These are phyloP conservation scores for Ceratobasidium sp. DNA, from an alignment of 1,284 basidiomycete genomes.

Conservation along the genomic window DNA sequence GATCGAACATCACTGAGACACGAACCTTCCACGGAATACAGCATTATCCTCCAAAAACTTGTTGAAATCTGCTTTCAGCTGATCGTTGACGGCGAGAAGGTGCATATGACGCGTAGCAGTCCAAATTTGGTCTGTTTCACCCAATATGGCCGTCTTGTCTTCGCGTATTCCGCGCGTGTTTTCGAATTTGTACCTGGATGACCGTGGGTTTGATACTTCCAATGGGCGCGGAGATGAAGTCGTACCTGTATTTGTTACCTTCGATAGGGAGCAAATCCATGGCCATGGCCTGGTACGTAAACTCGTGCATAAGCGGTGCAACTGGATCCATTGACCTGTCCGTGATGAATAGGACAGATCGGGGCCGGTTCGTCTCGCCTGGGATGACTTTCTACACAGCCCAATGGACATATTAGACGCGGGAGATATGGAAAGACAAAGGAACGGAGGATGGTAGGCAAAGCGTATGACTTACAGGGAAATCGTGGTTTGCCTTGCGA, in stretches of 20 bases:
- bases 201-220: slow-evolving; percentile 3
- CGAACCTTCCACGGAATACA: slow-evolving; percentile 78
- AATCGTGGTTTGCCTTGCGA: slow-evolving; percentile 83
- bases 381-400: slow-evolving; percentile 55
- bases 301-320: slow-evolving; percentile 94
- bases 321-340: slow-evolving; percentile 94
- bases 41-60: slow-evolving; percentile 92
- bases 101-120: slow-evolving; percentile 93
- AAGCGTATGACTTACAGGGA: slow-evolving; percentile 63
- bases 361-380: slow-evolving; percentile 69
- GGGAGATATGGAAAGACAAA: slow-evolving; percentile 36
- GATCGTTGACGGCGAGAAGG: slow-evolving; percentile 98
- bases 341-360: slow-evolving; percentile 87
- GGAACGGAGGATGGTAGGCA: slow-evolving; percentile 22
- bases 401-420: background rate
- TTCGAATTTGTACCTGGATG: slow-evolving; percentile 83
- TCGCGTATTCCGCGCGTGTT: slow-evolving; percentile 78
- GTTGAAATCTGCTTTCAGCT: slow-evolving; percentile 93
- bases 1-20: slow-evolving; percentile 39
- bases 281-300: slow-evolving; percentile 99
- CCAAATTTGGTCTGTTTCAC: slow-evolving; percentile 91
- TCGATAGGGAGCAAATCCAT: slow-evolving; percentile 91
- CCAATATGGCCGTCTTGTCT: slow-evolving; percentile 83
- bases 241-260: slow-evolving; percentile 87
- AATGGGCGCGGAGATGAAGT: slow-evolving; percentile 39